Evolutionary conservation across 2,329 filamentous ascomycete species (phyloP).

Genomic region (Sclerotinia trifoliorum): DNA sequence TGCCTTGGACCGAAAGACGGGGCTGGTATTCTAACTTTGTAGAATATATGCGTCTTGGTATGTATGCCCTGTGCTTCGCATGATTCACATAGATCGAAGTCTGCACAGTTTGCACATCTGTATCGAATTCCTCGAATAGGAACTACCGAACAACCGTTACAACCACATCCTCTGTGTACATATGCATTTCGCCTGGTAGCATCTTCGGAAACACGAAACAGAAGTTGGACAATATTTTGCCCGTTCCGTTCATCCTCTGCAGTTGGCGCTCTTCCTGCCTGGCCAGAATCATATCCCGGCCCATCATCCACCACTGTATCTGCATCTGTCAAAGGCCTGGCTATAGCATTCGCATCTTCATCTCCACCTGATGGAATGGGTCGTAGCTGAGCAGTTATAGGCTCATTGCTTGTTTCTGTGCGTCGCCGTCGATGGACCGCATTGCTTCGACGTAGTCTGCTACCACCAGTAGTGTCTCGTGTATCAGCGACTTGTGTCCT

Average conservation of each 20-base stretch:
- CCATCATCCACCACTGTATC: slow-evolving; percentile 39
- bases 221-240: slow-evolving; percentile 77
- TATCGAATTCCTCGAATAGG: slow-evolving; percentile 92
- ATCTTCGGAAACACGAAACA: slow-evolving; percentile 93
- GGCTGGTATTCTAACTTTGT: slow-evolving; percentile 89
- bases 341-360: slow-evolving; percentile 33
- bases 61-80: slow-evolving; percentile 73
- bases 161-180: slow-evolving; percentile 87
- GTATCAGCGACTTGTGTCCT: slow-evolving; percentile 28
- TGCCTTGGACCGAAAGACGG: slow-evolving; percentile 80
- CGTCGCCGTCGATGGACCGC: slow-evolving; percentile 54
- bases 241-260: slow-evolving; percentile 48
- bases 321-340: slow-evolving; percentile 36
- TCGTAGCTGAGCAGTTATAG: not conserved
- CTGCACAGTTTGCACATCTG: slow-evolving; percentile 90
- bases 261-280: slow-evolving; percentile 20
- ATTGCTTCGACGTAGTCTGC: slow-evolving; percentile 61
- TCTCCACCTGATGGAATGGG: slow-evolving; percentile 31
- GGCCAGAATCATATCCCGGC: slow-evolving; percentile 29
- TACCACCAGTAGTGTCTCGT: not conserved
- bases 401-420: not conserved
- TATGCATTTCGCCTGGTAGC: slow-evolving; percentile 85
- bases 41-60: slow-evolving; percentile 94
- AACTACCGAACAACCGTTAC: slow-evolving; percentile 82
- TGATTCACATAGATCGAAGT: slow-evolving; percentile 92